Evolutionary conservation across 2,329 filamentous ascomycete genomes (phyloP), one percentile per base, ranked within the genome.

Genomic region (Nemania sp.): DNA sequence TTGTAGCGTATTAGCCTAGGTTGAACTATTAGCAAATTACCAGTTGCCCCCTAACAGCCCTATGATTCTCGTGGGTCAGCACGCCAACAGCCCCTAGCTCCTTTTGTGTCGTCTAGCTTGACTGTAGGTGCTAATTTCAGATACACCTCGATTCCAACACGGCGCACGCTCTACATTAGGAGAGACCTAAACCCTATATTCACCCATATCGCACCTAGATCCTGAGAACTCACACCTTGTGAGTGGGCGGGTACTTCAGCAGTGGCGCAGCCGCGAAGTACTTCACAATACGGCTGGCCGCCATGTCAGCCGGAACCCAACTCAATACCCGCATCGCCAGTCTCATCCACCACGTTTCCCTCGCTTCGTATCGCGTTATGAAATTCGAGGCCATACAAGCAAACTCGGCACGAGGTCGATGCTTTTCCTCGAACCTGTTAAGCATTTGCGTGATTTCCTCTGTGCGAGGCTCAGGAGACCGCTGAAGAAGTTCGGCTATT

Each of bases 321-420:
- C 40, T 37, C 11, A 61, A 48, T 13, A 61, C 17, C 3, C 6
- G 37, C 18, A 62, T 25, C 1, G 47, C 29, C 39, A 55, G 10
- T 34, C 49, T 54, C n/a, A 13, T 51, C 63, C 58, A 65, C 35
- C 40, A 54, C 5, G 64, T 58, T 13, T 69, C 62, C 64, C 65
- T 67, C 11, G 65, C 54, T 54, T 69, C 64, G 15, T 65, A 68
- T 10, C 63, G 61, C 9, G 63, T 68, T 10, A 39, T 11, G 9
- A 59, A 51, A 11, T 40, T 35, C 3, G 64, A 65, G 13, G 59
- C 6, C 5, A 12, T 25, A 2, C 65, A 62, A n/a, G 32, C 45
- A 9, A 54, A 11, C 10, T 63, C 34, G 17, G 67, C 65, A 12
- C 53, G 52, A 10, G 57, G 65, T 3, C 63, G 56, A 25, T 68